Conservation (phyloP, 768 basidiomycete species). For the Xerocomellus chrysenteron region DNA sequence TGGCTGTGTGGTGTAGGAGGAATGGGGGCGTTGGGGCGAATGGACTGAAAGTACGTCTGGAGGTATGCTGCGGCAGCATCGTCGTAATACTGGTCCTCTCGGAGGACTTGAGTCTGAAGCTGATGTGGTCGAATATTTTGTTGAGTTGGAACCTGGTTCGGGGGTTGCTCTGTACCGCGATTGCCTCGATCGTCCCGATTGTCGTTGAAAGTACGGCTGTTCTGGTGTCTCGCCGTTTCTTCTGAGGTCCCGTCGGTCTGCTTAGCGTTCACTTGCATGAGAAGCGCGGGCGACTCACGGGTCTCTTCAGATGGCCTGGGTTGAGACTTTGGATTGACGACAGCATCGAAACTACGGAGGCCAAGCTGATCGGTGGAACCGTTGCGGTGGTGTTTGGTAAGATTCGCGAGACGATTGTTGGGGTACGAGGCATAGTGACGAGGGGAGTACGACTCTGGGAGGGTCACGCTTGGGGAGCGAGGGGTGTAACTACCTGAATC, state of each 20-base stretch:
- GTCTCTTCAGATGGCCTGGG: constrained; percentile 25
- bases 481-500: constrained; percentile 64
- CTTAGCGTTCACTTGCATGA: constrained; percentile 16
- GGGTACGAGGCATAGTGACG: constrained; percentile 31
- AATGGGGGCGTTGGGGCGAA: constrained; percentile 72
- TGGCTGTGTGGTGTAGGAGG: constrained; percentile 79
- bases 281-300: constrained; percentile 26
- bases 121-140: constrained; percentile 38
- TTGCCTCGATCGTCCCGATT: constrained; percentile 22
- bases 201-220: constrained; percentile 20
- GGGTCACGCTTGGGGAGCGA: constrained; percentile 60
- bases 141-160: constrained; percentile 11
- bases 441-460: constrained; percentile 47
- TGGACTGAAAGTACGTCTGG: constrained; percentile 55
- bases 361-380: constrained; percentile 63
- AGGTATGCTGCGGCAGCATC: constrained; percentile 61
- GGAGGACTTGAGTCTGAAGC: constrained; percentile 41
- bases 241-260: constrained; percentile 14
- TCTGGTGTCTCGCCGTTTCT: constrained; percentile 18
- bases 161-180: constrained; percentile 23
- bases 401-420: constrained; percentile 32
- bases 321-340: constrained; percentile 48
- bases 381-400: constrained; percentile 52
- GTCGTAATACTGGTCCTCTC: constrained; percentile 63
- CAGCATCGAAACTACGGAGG: constrained; percentile 56